A percentile compares a stretch with the other conserved stretches of the same genome.
phyloP scores from a whole-genome alignment of 129 eudicot species.

The Dittrichia graveolens region DNA sequence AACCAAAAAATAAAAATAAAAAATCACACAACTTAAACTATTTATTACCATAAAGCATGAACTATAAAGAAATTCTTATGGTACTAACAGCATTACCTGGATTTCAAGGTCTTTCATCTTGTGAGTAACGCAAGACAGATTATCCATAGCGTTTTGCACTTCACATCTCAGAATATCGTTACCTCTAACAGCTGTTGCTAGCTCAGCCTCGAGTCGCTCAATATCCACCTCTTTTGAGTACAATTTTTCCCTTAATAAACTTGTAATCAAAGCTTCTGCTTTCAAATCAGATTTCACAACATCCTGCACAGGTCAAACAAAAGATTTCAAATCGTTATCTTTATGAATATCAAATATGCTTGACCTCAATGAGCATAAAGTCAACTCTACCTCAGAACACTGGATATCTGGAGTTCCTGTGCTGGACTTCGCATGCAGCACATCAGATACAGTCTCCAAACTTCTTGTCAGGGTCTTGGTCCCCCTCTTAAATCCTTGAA shows the following conservation, averaged over 20 bases:
- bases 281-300: slow-evolving; percentile 58
- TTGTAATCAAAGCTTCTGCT: slow-evolving; percentile 78
- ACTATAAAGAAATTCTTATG: neutral
- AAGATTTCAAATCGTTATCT: neutral
- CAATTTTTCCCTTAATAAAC: slow-evolving; percentile 72
- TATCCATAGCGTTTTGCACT: slow-evolving; percentile 79
- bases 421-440: slow-evolving; percentile 51
- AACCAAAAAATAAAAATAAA: neutral
- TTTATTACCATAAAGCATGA: too few species aligned
- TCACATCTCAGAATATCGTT: slow-evolving; percentile 76
- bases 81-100: slow-evolving; percentile 47
- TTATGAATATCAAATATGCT: neutral
- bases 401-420: slow-evolving; percentile 27
- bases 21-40: slow-evolving; percentile 8
- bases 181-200: slow-evolving; percentile 87
- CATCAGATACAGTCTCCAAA: slow-evolving; percentile 54
- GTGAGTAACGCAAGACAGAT: slow-evolving; percentile 69
- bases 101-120: slow-evolving; percentile 90
- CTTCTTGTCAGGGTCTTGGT: slow-evolving; percentile 57
- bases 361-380: slow-evolving; percentile 23
- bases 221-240: slow-evolving; percentile 68
- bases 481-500: slow-evolving; percentile 76
- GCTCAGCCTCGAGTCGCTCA: slow-evolving; percentile 86
- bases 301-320: slow-evolving; percentile 49
- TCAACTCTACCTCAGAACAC: slow-evolving; percentile 53